Evolutionary conservation across 352 stramenopile species (phyloP), one percentile per base, ranked within the genome.

Genomic region (Pythium scleroteichum): DNA sequence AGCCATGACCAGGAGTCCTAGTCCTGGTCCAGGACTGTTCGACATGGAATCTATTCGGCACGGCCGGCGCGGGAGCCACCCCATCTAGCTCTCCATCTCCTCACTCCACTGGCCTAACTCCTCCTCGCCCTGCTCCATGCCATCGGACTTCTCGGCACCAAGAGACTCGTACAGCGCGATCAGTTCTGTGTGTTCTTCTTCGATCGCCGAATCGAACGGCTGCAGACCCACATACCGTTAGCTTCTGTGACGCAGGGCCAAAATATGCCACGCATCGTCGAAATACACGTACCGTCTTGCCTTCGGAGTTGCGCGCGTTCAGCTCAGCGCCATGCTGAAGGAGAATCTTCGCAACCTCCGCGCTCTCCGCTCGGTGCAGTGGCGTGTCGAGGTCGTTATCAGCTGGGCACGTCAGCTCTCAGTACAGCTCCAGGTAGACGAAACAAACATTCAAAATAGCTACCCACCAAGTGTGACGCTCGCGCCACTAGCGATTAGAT

Each of bases 241-340:
- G 7, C 16, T 17, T 13, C 39, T 20, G n/a, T n/a, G n/a, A 39
- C 33, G 14, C 33, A 14, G 14, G 33, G 33, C 33, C 8, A 8
- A 39, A 53, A 5, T 5, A 42, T n/a, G n/a, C 14, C 32, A 12
- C 24, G 16, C 4, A 20, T 10, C 19, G n/a, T 48, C 8, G 12
- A 23, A 14, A 48, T 26, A n/a, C 5, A 55, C 51, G 17, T 54
- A 77, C 69, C 46, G 69, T 77, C 29, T 63, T 60, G 23, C 50
- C 59, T 23, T 77, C 69, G 8, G 69, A 64, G 59, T 77, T 77
- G 23, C 59, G 64, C 9, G 69, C 69, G 42, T 77, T 77, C 26
- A 77, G 59, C 23, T 71, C 14, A 9, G 69, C 69, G 19, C 69
- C 69, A 23, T 71, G 56, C 2, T 63, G 40, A 2, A 77, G 65